Evolutionary conservation across 2,329 filamentous ascomycete species (phyloP), one percentile per base, ranked within the genome.

Genomic region (Exophiala phaeomuriformis): DNA sequence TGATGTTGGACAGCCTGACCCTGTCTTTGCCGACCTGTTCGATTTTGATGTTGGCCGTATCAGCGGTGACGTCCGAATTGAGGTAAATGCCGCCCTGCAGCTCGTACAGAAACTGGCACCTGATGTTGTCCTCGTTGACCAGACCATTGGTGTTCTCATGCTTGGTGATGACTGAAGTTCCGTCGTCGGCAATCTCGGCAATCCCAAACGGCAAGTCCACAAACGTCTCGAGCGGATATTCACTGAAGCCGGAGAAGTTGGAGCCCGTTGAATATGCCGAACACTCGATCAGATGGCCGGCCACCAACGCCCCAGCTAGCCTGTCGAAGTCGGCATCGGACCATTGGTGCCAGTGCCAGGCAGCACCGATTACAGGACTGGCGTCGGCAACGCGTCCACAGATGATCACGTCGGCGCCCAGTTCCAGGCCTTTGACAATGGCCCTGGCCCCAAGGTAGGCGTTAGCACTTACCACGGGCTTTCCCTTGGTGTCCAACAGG

Each of bases 261-360:
- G 68, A 74, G 0, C 78, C 79, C 0, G 76, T 77, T 2, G 76
- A 76, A 50, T 82, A 82, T 0, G 74, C 69, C 0, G 71, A 73
- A 59, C 77, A 80, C 60, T 81, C 78, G 39, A 80, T 78, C 4
- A 80, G 62, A 63, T 80, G 61, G 1, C 75, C 77, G 0, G 76
- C 76, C 3, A 81, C 64, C 0, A 81, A 62, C 0, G 76, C 68
- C 0, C 75, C 74, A 0, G 78, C 79, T 3, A 82, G 67, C 12
- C 68, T 60, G 53, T 81, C 72, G 19, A 73, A 78, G 28, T 75
- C 69, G 0, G 67, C 70, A 10, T 74, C 70, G 0, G 57, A 55
- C 80, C 78, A 83, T 1, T 69, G 66, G 49, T 82, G 72, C 74
- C 78, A 82, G 67, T 72, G 82, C 61, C 74, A 75, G 0, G 78